Conservation (phyloP, 371 early-diverging fungal species). For the Lichtheimia ornata region DNA sequence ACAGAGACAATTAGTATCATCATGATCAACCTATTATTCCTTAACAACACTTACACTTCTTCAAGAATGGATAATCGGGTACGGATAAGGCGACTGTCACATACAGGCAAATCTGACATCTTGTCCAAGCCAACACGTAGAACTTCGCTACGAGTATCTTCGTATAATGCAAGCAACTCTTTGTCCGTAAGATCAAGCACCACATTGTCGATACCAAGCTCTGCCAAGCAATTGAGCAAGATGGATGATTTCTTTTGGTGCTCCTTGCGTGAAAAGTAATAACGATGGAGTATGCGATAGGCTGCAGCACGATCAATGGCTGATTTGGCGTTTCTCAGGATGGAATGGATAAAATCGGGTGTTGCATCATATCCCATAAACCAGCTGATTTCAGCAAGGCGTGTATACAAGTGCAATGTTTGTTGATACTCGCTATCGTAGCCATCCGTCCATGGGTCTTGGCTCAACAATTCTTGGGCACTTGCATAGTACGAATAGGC, state of each 20-base stretch:
- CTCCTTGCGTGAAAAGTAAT: slow-evolving; percentile 37
- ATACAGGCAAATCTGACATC: slow-evolving; percentile 33
- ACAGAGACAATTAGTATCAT: too few relatives aligned
- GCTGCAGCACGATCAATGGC: slow-evolving; percentile 50
- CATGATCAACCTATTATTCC: too few relatives aligned
- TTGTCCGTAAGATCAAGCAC: slow-evolving; percentile 23
- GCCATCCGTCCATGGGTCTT: slow-evolving; percentile 44
- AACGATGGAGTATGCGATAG: slow-evolving; percentile 41
- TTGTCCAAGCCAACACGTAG: slow-evolving; percentile 31
- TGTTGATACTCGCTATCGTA: slow-evolving; percentile 38
- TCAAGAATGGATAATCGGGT: slow-evolving; percentile 43
- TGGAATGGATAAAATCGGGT: slow-evolving; percentile 22
- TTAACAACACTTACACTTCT: slow-evolving; percentile 26
- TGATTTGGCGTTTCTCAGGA: slow-evolving; percentile 36
- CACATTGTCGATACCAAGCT: slow-evolving; percentile 40
- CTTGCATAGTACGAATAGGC: slow-evolving; percentile 42
- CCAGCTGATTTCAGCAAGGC: slow-evolving; percentile 46
- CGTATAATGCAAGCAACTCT: slow-evolving; percentile 27
- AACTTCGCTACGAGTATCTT: slow-evolving; percentile 32
- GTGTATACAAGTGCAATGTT: slow-evolving; percentile 45
- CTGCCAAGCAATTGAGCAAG: slow-evolving; percentile 38
- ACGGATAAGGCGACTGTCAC: slow-evolving; percentile 40
- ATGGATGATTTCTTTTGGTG: slow-evolving; percentile 32
- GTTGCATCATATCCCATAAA: slow-evolving; percentile 39
- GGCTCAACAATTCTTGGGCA: slow-evolving; percentile 28